phyloP scores from a whole-genome alignment of 371 early-diverging fungal genomes.

The Apophysomyces sp. region DNA sequence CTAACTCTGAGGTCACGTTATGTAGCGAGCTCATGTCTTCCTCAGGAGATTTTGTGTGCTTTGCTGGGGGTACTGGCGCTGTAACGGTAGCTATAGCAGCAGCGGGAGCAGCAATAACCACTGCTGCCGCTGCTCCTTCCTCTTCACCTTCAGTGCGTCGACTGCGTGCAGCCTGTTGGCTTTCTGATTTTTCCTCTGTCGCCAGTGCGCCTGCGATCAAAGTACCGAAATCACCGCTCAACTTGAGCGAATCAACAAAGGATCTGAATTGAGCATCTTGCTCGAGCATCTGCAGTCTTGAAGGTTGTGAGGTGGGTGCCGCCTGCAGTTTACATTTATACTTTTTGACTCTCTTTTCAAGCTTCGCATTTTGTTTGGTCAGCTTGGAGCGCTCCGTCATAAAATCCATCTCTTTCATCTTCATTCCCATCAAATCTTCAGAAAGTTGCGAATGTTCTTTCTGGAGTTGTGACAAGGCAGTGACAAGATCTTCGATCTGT shows the following conservation, averaged over 20 bases:
- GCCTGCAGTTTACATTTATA: constrained; percentile 15
- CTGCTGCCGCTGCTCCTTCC: background rate
- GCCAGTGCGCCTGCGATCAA: constrained; percentile 40
- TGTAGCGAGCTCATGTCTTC: constrained; percentile 5
- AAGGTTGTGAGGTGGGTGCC: background rate
- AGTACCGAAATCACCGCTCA: constrained; percentile 43
- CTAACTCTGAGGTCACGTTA: constrained; percentile 32
- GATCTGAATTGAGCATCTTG: constrained; percentile 30
- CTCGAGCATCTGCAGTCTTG: constrained; percentile 20
- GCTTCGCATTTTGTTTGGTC: constrained; percentile 16
- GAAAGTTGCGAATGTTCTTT: constrained; percentile 51
- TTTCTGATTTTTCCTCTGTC: background rate
- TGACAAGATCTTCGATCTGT: constrained; percentile 62
- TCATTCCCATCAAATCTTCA: constrained; percentile 44
- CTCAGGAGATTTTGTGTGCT: background rate
- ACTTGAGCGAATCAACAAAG: constrained; percentile 34
- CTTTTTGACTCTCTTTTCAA: constrained; percentile 24
- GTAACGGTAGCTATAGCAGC: no score
- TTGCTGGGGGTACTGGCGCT: no score
- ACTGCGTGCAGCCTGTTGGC: background rate
- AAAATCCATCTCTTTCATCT: constrained; percentile 56
- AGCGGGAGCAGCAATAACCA: background rate
- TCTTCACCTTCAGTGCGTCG: background rate
- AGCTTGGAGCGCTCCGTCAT: constrained; percentile 22
- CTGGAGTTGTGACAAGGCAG: constrained; percentile 54